A percentile compares a stretch with the other conserved stretches of the same genome.
These are phyloP conservation scores for Acacia concinna DNA, from an alignment of 331 rosid genomes.

Conservation along the genomic window DNA sequence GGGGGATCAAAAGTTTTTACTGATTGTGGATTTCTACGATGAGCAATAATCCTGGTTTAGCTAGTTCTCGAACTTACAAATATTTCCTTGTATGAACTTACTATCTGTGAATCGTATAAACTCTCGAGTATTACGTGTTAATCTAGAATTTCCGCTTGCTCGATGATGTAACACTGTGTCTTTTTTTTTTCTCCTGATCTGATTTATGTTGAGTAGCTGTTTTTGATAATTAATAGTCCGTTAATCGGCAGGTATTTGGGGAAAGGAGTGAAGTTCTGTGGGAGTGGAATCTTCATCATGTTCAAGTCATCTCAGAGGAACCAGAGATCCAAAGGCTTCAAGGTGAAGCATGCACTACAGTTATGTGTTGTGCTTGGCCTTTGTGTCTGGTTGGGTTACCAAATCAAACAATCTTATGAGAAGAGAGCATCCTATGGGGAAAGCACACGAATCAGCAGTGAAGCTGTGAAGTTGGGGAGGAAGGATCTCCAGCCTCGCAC, in stretches of 20 bases:
- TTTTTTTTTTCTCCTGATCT: background rate
- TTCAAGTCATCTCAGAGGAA: slow-evolving; percentile 74
- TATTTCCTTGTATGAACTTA: background rate
- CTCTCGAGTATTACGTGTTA: background rate
- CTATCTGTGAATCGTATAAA: slow-evolving; percentile 12
- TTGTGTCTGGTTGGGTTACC: slow-evolving; percentile 85
- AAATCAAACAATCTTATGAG: slow-evolving; percentile 66
- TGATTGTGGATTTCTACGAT: background rate
- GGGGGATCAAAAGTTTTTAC: background rate
- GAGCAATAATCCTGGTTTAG: background rate
- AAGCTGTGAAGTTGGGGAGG: slow-evolving; percentile 74
- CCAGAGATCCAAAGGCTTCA: slow-evolving; percentile 77
- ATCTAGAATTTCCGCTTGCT: slow-evolving; percentile 14
- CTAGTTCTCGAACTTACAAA: background rate
- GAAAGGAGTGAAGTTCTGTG: slow-evolving; percentile 13
- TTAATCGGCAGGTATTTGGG: slow-evolving; percentile 41
- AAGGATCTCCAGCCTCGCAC: slow-evolving; percentile 59
- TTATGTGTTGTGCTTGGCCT: slow-evolving; percentile 64
- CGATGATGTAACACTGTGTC: background rate
- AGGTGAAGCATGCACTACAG: slow-evolving; percentile 93
- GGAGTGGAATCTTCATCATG: slow-evolving; percentile 48
- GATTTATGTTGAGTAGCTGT: background rate
- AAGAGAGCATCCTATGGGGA: slow-evolving; percentile 48
- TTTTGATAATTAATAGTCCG: background rate
- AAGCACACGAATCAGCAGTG: slow-evolving; percentile 32